Conservation (phyloP, 2,329 filamentous ascomycete species). For the Lasiodiplodia sp. region DNA sequence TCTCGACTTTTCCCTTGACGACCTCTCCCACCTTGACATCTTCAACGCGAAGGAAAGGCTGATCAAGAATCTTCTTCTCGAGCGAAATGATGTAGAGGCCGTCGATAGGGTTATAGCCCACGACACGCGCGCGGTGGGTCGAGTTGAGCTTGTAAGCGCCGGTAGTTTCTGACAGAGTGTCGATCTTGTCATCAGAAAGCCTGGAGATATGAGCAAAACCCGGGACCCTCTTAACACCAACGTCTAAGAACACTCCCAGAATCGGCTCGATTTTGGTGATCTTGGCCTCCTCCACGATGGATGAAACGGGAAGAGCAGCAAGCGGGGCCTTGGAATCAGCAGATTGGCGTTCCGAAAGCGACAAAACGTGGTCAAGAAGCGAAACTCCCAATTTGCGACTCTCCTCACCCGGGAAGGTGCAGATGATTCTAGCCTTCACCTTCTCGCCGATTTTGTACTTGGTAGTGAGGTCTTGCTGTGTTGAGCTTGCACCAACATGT, state of each 20-base stretch:
- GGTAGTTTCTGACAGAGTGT: slow-evolving; percentile 76
- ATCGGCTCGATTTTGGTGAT: slow-evolving; percentile 81
- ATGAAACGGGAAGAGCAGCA: slow-evolving; percentile 72
- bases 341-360: slow-evolving; percentile 59
- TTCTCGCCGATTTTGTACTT: slow-evolving; percentile 86
- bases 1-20: slow-evolving; percentile 84
- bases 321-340: slow-evolving; percentile 58
- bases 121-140: slow-evolving; percentile 79
- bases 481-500: slow-evolving; percentile 80
- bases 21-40: slow-evolving; percentile 84
- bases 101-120: slow-evolving; percentile 88
- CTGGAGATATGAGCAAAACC: slow-evolving; percentile 96
- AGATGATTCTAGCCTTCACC: slow-evolving; percentile 85
- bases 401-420: slow-evolving; percentile 81
- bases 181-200: slow-evolving; percentile 88
- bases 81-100: slow-evolving; percentile 86
- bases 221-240: slow-evolving; percentile 71
- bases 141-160: slow-evolving; percentile 82
- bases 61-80: slow-evolving; percentile 81
- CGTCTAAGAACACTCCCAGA: slow-evolving; percentile 80
- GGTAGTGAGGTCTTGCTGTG: slow-evolving; percentile 73
- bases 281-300: slow-evolving; percentile 77
- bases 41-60: slow-evolving; percentile 89
- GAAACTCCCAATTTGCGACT: slow-evolving; percentile 87
- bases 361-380: slow-evolving; percentile 81